Base-by-base conservation (phyloP, 192 early-diverging fungal species). In the Linnemannia elongata region DNA sequence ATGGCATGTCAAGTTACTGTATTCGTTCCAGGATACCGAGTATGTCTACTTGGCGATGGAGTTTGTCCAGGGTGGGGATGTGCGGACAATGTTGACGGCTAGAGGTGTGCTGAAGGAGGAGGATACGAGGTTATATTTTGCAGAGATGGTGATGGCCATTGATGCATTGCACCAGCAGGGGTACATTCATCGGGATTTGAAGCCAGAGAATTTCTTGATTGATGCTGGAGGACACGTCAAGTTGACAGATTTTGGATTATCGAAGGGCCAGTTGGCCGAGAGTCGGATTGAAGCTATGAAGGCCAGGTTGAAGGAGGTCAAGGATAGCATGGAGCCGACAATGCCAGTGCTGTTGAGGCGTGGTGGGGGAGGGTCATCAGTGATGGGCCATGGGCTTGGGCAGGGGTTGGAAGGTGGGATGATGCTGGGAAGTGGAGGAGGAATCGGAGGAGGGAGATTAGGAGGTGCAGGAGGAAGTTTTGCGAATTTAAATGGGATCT, bases 151-250 rank as follows among this genome's bases (percentile, higher is more conserved):
- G 17, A 81, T 96, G 75, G 94, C 95, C 1, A 94, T 98, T 69
- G 89, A 93, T 36, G 94, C 91, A 41, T 88, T 98, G 69, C 97
- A 98, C 83, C 78, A 92, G 42, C 90, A 97, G 18, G 96, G 97
- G 4, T 98, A 96, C 88, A 94, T 98, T 80, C 97, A 98, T 89
- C 91, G 97, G 55, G 96, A 96, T 84, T 89, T 96, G 47, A 96
- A 96, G 78, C 96, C 96, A 1, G 96, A 95, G 79, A 96, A 96
- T 71, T 88, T 96, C 75, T 78, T 97, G 74, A 89, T 97, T 60
- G 94, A 96, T 82, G 77, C 87, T 13, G 92, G 91, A 57, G 96
- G 96, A 0, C 94, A 97, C 85, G 91, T 97, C 74, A 97, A 97
- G 76, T 92, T 97, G 76, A 96, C 95, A 1, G 96, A 97, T 87